Evolutionary conservation across 2,329 filamentous ascomycete genomes (phyloP).

Genomic region (Nemania sp.): DNA sequence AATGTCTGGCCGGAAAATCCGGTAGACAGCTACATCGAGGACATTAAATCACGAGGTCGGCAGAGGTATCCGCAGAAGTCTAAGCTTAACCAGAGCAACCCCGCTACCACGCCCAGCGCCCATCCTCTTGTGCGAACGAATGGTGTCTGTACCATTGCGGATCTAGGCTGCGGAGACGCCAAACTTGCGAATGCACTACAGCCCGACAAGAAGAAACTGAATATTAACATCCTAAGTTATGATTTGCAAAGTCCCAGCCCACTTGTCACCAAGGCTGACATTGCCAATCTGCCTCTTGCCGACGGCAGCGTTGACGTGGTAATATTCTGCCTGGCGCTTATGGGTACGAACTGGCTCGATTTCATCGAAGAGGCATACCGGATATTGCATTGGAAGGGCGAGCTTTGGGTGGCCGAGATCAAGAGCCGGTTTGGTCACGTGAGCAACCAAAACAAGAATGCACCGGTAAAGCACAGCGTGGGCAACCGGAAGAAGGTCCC

Average conservation of each 20-base stretch:
- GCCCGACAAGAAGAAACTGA: slow-evolving; percentile 64
- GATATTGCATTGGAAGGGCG: slow-evolving; percentile 87
- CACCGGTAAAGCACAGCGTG: slow-evolving; percentile 68
- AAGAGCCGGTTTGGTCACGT: slow-evolving; percentile 83
- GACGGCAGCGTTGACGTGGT: slow-evolving; percentile 81
- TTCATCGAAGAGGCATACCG: slow-evolving; percentile 97
- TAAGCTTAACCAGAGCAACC: slow-evolving; percentile 15
- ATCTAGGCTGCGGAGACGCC: slow-evolving; percentile 92
- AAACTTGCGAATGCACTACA: slow-evolving; percentile 73
- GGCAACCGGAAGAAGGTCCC: slow-evolving; percentile 63
- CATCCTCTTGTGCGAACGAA: slow-evolving; percentile 70
- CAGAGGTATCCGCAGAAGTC: slow-evolving; percentile 43
- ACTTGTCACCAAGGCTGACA: slow-evolving; percentile 85
- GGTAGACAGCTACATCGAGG: slow-evolving; percentile 79
- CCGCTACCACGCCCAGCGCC: slow-evolving; percentile 32
- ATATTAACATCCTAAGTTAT: slow-evolving; percentile 78
- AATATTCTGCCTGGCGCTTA: slow-evolving; percentile 93
- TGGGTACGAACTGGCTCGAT: slow-evolving; percentile 98
- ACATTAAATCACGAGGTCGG: slow-evolving; percentile 70
- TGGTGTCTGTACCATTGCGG: slow-evolving; percentile 77
- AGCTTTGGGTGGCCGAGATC: slow-evolving; percentile 97
- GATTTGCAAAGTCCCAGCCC: slow-evolving; percentile 79
- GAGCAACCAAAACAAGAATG: slow-evolving; percentile 47
- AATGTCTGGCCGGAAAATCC: slow-evolving; percentile 97
- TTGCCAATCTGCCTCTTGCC: slow-evolving; percentile 76